Percentiles rank a stretch among this genome's conserved stretches.
Conservation (phyloP, 345 rosid species). For the Gossypium thurberi region DNA sequence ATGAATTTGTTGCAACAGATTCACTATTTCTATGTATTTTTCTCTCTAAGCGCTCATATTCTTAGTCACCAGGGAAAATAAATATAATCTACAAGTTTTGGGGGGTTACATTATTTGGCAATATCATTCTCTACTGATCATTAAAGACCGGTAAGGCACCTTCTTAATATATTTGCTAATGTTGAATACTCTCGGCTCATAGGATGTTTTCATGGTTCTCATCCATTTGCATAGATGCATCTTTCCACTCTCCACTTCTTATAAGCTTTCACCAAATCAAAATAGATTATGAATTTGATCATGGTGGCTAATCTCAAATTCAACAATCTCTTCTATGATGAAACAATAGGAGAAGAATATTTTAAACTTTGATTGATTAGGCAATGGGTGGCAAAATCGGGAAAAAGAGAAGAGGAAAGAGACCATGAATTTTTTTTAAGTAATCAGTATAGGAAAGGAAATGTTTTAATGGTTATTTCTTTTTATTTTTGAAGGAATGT, state of each 20-base stretch:
- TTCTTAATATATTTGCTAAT: slow-evolving; percentile 70
- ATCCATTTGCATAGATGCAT: slow-evolving; percentile 91
- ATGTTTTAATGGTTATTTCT: too few species aligned
- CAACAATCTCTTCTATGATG: too few species aligned
- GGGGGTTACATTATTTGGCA: background rate
- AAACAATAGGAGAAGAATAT: too few species aligned
- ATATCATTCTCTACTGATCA: slow-evolving; percentile 52
- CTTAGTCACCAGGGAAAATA: background rate
- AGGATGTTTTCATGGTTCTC: slow-evolving; percentile 95
- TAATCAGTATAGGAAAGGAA: too few species aligned
- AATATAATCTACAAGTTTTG: slow-evolving; percentile 15
- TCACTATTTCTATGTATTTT: background rate
- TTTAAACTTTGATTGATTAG: too few species aligned
- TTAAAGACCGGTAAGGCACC: slow-evolving; percentile 63
- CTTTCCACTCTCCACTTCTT: slow-evolving; percentile 83
- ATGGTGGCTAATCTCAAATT: too few species aligned
- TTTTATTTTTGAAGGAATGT: too few species aligned
- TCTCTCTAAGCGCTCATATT: background rate
- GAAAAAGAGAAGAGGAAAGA: too few species aligned
- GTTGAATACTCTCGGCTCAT: slow-evolving; percentile 64
- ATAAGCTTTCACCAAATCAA: slow-evolving; percentile 8
- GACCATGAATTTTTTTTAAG: too few species aligned
- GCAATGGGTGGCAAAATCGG: too few species aligned
- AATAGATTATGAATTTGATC: too few species aligned
- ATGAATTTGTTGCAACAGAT: slow-evolving; percentile 11